Evolutionary conservation across 257 asterid species (phyloP).

Genomic region (Solanum neorickii): DNA sequence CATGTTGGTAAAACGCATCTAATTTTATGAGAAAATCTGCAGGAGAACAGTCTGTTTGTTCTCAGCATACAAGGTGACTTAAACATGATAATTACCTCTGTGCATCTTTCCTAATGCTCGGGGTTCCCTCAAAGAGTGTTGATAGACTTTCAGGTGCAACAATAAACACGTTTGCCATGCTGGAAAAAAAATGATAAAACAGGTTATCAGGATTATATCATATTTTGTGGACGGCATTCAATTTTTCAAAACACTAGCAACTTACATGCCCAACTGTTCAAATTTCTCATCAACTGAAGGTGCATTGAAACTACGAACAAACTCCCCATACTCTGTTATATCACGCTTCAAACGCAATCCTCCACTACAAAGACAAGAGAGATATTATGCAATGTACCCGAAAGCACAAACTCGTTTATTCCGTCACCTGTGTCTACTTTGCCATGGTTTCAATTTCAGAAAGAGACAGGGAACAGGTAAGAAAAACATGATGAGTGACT

Average conservation of each 20-base stretch:
- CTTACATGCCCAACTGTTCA: constrained; percentile 95
- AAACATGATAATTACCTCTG: constrained; percentile 49
- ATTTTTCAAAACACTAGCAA: not conserved
- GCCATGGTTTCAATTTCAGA: not conserved
- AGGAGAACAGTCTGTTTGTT: not conserved
- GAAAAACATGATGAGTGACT: not conserved
- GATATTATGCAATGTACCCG: not conserved
- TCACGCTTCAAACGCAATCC: constrained; percentile 98
- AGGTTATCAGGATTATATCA: constrained; percentile 1
- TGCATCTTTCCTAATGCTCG: constrained; percentile 95
- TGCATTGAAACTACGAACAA: constrained; percentile 89
- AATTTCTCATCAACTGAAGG: constrained; percentile 98
- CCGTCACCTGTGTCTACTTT: not conserved
- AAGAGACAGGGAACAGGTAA: not conserved
- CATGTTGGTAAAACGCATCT: not conserved
- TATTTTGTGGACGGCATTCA: not conserved
- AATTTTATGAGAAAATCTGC: not conserved
- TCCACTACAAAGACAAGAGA: constrained; percentile 43
- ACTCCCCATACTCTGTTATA: constrained; percentile 96
- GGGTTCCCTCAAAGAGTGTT: constrained; percentile 89
- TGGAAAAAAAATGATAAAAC: constrained; percentile 17
- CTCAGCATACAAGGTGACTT: not conserved
- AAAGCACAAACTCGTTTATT: not conserved
- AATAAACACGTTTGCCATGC: constrained; percentile 44
- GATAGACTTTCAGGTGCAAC: constrained; percentile 97